Base-by-base conservation (phyloP, 2,329 filamentous ascomycete genomes). In the Pseudocercospora musae region DNA sequence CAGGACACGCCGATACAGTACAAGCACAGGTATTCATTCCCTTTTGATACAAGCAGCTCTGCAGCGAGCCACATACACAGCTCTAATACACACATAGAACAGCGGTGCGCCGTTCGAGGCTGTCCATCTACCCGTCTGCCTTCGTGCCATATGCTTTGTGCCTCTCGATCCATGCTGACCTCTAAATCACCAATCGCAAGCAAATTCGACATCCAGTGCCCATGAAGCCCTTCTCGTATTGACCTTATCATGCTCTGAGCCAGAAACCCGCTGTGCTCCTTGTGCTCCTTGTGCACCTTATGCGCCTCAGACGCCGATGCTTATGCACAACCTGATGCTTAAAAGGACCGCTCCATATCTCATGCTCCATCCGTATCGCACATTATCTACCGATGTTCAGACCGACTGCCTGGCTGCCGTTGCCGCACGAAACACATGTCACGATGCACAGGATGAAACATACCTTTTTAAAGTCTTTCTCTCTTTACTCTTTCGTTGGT, bases 381-480 rank as follows among this genome's bases (percentile, higher is more conserved):
- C 48, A 52, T 52, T 18, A 52, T 52, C 21, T 52, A 52, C 48
- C 13, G 7, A 21, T 13, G 44, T 40, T 40, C 37, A 48, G 44
- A 48, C 48, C 7, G 4, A 52, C 37, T 46, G 54, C 54, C n/a
- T 40, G 8, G 21, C 40, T 54, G 58, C 58, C 44, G 57, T 33
- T 52, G 58, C 58, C 58, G 57, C 58, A 48, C 37, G 52, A 18
- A 21, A 15, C 11, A 54, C 25, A 33, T 21, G 55, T 58, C 33
- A 54, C 55, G 37, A 58, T 54, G 29, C 15, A 54, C 23, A 40
- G 52, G 33, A 13, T 33, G 18, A 48, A 57, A 62, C 59, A n/a
- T 62, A 62, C 59, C 59, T 58, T 44, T 54, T 44, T 54, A 29
- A 48, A 18, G 18, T 59, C 33, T 52, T 54, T 11, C 7, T 57